phyloP scores from a whole-genome alignment of 169 alveolate species.

The Plasmodium vivax region DNA sequence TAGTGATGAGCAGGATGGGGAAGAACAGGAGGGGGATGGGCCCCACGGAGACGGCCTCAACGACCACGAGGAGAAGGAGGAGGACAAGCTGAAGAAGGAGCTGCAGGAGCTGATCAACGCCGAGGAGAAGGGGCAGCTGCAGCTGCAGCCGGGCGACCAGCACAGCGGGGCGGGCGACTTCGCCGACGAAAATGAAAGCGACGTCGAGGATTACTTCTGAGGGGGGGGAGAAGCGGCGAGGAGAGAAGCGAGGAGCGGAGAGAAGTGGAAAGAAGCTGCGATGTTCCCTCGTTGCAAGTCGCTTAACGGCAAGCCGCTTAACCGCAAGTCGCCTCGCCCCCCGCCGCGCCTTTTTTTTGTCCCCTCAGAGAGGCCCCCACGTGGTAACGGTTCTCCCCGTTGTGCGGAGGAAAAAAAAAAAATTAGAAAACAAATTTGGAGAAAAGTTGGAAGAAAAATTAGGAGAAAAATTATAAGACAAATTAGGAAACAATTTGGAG shows the following conservation, averaged over 20 bases:
- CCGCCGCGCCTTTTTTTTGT: not conserved
- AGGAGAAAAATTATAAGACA: too few relatives aligned
- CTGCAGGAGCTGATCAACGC: conserved; percentile 8
- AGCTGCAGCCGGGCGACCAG: not conserved
- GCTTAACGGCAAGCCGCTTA: too few relatives aligned
- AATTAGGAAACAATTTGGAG: too few relatives aligned
- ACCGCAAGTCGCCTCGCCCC: not conserved
- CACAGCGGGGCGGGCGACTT: not conserved
- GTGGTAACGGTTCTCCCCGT: not conserved
- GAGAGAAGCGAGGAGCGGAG: too few relatives aligned
- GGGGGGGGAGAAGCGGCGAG: not conserved
- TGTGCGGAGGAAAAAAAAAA: not conserved
- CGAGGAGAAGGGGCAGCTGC: conserved; percentile 3
- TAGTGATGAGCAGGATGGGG: not conserved
- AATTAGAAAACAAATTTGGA: too few relatives aligned
- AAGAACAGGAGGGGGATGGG: not conserved
- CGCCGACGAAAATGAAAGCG: conserved; percentile 1
- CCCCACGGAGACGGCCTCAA: not conserved
- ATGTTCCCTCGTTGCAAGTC: not conserved
- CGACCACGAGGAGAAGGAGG: conserved; percentile 15
- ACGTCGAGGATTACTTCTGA: conserved; percentile 48
- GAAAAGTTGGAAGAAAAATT: too few relatives aligned
- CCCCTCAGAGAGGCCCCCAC: not conserved
- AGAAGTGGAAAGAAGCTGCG: not conserved
- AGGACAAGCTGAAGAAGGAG: conserved; percentile 14